These are phyloP conservation scores for Pyricularia grisea DNA, from an alignment of 2,329 filamentous ascomycete genomes.

Conservation along the genomic window DNA sequence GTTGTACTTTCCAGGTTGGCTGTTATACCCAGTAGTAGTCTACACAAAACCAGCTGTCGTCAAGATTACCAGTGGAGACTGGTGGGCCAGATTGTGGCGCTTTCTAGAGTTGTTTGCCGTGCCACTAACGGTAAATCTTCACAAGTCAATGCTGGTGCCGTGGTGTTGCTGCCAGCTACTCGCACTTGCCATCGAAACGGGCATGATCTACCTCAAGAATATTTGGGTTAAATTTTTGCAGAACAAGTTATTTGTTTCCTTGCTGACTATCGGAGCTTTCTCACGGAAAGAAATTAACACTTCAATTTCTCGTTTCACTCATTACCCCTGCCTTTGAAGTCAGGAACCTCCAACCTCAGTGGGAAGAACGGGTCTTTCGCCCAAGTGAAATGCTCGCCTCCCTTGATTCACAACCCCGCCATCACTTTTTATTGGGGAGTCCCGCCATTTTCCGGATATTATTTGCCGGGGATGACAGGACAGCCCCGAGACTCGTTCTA, in stretches of 20 bases:
- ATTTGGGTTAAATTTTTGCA: neutral
- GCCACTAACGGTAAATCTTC: neutral
- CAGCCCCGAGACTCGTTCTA: neutral
- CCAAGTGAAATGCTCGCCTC: neutral
- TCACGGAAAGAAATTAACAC: neutral
- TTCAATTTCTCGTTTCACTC: neutral
- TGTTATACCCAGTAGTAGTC: too few relatives aligned
- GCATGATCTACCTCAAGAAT: neutral
- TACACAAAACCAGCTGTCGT: neutral
- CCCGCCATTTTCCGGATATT: too few relatives aligned
- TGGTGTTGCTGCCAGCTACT: neutral
- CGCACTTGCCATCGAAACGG: neutral
- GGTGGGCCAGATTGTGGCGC: neutral
- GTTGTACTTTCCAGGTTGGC: too few relatives aligned
- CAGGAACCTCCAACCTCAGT: neutral
- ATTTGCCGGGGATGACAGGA: neutral
- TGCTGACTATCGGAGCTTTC: neutral
- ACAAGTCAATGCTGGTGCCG: neutral
- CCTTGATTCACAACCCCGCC: neutral
- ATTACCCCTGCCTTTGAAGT: neutral
- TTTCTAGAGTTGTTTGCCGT: neutral
- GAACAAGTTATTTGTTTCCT: neutral
- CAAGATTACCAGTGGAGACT: neutral
- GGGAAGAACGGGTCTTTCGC: neutral
- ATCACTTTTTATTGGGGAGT: neutral